Percentiles rank a stretch among this genome's conserved stretches.
phyloP scores from a whole-genome alignment of 1,139 yeast genomes.

The Saccharomyces hybrid region DNA sequence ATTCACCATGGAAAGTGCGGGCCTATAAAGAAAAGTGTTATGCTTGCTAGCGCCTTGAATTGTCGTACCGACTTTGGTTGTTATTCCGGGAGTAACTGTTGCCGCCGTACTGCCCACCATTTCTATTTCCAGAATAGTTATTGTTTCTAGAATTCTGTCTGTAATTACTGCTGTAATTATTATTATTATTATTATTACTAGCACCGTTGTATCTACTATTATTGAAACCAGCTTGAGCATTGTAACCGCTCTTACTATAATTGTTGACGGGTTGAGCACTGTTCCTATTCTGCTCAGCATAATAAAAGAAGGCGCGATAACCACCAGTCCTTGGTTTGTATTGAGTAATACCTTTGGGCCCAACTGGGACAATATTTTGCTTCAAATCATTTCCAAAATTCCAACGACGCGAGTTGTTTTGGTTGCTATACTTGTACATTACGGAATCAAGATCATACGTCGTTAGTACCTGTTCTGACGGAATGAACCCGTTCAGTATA shows the following conservation, averaged over 20 bases:
- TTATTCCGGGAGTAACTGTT: background rate
- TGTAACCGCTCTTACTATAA: background rate
- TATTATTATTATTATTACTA: background rate
- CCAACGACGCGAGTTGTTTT: slow-evolving; percentile 22
- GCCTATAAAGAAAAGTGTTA: background rate
- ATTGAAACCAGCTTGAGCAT: slow-evolving; percentile 2
- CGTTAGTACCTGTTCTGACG: slow-evolving; percentile 53
- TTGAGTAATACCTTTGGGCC: slow-evolving; percentile 34
- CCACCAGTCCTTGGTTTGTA: slow-evolving; percentile 38
- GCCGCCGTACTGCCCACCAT: slow-evolving; percentile 1
- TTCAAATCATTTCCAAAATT: slow-evolving; percentile 27
- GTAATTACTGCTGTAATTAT: slow-evolving; percentile 6
- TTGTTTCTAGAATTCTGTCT: slow-evolving; percentile 11
- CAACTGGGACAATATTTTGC: slow-evolving; percentile 29
- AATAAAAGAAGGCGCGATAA: slow-evolving; percentile 32
- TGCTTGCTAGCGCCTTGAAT: background rate
- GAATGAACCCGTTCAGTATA: slow-evolving; percentile 71
- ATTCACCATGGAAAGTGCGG: background rate
- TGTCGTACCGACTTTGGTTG: background rate
- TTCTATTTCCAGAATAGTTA: background rate
- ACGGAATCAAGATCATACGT: slow-evolving; percentile 65
- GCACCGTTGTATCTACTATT: slow-evolving; percentile 3
- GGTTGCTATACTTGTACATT: slow-evolving; percentile 32
- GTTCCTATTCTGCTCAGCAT: slow-evolving; percentile 15
- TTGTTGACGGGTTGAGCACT: slow-evolving; percentile 12